Evolutionary conservation across 225 moss, liverwort and hornwort genomes (phyloP), one percentile per base, ranked within the genome.

Genomic region (Thuidium tamariscinum): DNA sequence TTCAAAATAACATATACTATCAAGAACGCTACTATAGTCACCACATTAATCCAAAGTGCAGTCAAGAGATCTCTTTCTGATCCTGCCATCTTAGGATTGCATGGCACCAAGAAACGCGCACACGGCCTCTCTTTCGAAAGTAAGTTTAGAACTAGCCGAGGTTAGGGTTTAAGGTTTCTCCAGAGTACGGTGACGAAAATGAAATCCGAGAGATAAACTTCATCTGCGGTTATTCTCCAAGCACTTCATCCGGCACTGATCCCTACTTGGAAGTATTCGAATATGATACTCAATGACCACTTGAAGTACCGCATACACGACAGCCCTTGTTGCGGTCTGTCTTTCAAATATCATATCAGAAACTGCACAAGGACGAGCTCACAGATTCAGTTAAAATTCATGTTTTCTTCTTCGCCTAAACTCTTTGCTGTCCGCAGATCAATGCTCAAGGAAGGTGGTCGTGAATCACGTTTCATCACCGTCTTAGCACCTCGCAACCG

Each of bases 31-130:
- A 93, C 83, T 69, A 66, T 75, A 65, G 87, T 82, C 66, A 69
- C 86, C 68, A 89, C 88, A 66, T 97, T 95, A 84, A 95, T 93
- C 81, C 87, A 87, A 65, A 95, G 79, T 46, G 97, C 84, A 76
- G 92, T 92, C 77, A 95, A 62, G 48, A 97, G 79, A 83, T 96
- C 95, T 42, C 63, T 65, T 77, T 80, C 84, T 85, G 88, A 30
- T 74, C 69, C 83, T 82, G 69, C 83, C 84, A 90, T 90, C 77
- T 85, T 72, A 64, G 17, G 78, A 77, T 85, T 49, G 76, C 81
- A 84, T 36, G 79, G 64, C 79, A 79, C 74, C 41, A 79, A 64
- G 36, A 62, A 68, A 74, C n/a, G 49, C 29, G 13, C 27, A n/a
- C 57, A 37, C 57, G 12, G 12, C 4, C 51, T 72, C 77, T 55